Base-by-base conservation (phyloP, 257 asterid genomes). In the Fraxinus anomala region DNA sequence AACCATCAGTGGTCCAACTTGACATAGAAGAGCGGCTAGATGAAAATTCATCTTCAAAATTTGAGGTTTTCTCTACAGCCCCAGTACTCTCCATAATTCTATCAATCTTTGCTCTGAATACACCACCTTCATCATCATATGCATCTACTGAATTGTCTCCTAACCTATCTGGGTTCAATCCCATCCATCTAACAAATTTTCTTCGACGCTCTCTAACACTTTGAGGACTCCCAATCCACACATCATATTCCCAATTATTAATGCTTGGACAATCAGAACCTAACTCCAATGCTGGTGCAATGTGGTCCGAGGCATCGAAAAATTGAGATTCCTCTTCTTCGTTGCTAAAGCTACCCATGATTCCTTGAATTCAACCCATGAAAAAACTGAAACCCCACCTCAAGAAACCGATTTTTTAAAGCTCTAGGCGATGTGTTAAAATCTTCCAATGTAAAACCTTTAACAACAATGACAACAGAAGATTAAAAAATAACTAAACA, bases 121-220 rank as follows among this genome's bases (percentile, higher is more conserved):
- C 26, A 82, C 69, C 87, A 28, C 28, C 56, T 78, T 79, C 81
- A 34, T 65, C 59, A 28, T 75, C 77, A 54, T 13, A 19, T 30
- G 28, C 36, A 78, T 82, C 79, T 42, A 67, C 76, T 13, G 79
- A 65, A 65, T 69, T 82, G 34, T 80, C 86, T 12, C 78, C 80
- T 9, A 36, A 26, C 30, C 67, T 80, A 70, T 85, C 85, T 11
- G 83, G 40, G 71, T 68, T 77, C 70, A 82, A 81, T 40, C 91
- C 92, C 88, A 94, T 84, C 91, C 88, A 83, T 33, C 84, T 81
- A 40, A 87, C 74, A 80, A 94, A 94, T 56, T 89, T 83, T 77
- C 80, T 83, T 4, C 98, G 81, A 1, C 98, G 88, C 82, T 94
- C 97, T 37, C 73, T 68, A 77, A 94, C 92, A 82, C 97, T 94